Evolutionary conservation across 805 yeast species (phyloP), one percentile per base, ranked within the genome.

Genomic region (Cyberlindnera saturnus): DNA sequence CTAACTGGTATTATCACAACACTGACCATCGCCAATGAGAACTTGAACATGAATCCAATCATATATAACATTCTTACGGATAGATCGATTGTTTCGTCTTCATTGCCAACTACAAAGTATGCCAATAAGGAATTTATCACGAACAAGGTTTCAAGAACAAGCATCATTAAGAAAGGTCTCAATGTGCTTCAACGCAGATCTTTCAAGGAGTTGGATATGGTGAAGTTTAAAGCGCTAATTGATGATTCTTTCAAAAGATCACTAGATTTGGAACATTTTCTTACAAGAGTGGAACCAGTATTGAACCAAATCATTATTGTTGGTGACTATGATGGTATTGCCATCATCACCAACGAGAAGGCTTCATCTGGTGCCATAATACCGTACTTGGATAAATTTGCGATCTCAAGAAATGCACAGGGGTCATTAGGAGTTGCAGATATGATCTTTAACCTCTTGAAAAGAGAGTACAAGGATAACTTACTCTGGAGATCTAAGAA

Each of bases 381-480:
- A 29, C 9, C 96, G 0, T 93, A 93, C 52, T 69, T 93, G 40
- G 99, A 93, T 62, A 93, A 93, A 62, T 88, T 93, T 67, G 98
- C 98, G 0, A 96, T 93, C 11, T 73, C 86, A 34, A 80, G 83
- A 35, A 72, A 75, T 39, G 71, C 86, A 47, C 98, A 93, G 63
- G 98, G 99, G 0, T 79, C 93, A 0, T 81, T 95, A 4, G 95
- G 97, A 5, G 81, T 91, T 13, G 97, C 99, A 0, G 99, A 93
- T 59, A 79, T 93, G 18, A 81, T 91, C 19, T 89, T 93, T 69
- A 93, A 91, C 59, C 72, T 85, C 7, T 78, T 93, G 70, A 69
- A 70, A 34, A 77, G 76, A 39, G 62, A 79, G 32, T 90, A 81
- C 57, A 64, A 73, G 14, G 93, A 88, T 58, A 61, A 89, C 11